phyloP scores from a whole-genome alignment of 2,329 filamentous ascomycete species.

The Aspergillus brasiliensis region DNA sequence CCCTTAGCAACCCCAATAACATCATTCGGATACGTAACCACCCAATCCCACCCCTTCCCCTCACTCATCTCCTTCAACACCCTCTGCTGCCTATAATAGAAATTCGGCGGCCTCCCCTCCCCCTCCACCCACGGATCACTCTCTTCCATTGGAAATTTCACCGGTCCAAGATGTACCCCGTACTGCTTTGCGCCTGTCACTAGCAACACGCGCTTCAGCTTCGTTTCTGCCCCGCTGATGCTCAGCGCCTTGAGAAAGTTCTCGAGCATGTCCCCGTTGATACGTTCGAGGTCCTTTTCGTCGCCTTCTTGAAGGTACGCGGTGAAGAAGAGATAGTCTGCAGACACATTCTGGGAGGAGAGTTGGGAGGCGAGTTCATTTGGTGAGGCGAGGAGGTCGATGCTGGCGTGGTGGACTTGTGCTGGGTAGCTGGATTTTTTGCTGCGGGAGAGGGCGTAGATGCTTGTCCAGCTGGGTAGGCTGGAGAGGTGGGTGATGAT shows the following conservation, averaged over 20 bases:
- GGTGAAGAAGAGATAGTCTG: slow-evolving; percentile 48
- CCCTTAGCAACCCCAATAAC: slow-evolving; percentile 39
- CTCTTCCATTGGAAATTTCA: slow-evolving; percentile 53
- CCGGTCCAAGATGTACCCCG: slow-evolving; percentile 53
- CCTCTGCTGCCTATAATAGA: slow-evolving; percentile 56
- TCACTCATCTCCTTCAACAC: slow-evolving; percentile 41
- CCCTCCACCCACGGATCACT: slow-evolving; percentile 49
- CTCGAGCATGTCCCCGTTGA: slow-evolving; percentile 48
- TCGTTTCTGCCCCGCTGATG: slow-evolving; percentile 43
- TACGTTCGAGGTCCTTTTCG: slow-evolving; percentile 38
- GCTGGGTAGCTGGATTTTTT: slow-evolving; percentile 40
- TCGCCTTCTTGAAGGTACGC: slow-evolving; percentile 45
- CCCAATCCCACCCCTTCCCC: slow-evolving; percentile 42
- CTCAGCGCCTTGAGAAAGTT: slow-evolving; percentile 53
- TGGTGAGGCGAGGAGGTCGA: slow-evolving; percentile 41
- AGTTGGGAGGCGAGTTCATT: slow-evolving; percentile 43
- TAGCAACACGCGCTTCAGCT: slow-evolving; percentile 53
- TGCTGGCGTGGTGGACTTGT: slow-evolving; percentile 41
- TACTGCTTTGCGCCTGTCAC: slow-evolving; percentile 57
- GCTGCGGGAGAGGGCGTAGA: slow-evolving; percentile 45
- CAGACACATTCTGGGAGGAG: slow-evolving; percentile 30
- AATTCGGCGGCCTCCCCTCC: slow-evolving; percentile 47
- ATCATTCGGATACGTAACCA: slow-evolving; percentile 49
- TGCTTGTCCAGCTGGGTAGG: slow-evolving; percentile 38
- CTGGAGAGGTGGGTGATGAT: slow-evolving; percentile 43